Conservation (phyloP, 1,139 yeast genomes). For the Yamadazyma sp. region DNA sequence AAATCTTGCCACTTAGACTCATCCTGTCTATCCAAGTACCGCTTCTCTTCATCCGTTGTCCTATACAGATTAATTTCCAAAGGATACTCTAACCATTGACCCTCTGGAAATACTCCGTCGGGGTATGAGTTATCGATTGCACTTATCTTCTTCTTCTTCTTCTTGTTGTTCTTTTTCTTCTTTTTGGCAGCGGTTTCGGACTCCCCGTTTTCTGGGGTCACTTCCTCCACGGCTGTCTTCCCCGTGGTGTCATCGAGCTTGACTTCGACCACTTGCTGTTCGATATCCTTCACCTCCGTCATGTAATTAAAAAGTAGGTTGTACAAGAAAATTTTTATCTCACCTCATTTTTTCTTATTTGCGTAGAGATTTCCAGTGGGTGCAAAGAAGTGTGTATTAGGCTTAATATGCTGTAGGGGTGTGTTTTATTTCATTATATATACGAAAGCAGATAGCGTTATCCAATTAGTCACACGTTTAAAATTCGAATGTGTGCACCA, state of each 20-base stretch:
- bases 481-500: too few species aligned
- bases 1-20: slow-evolving; percentile 77
- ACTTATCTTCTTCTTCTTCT: slow-evolving; percentile 45
- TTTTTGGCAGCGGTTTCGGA: slow-evolving; percentile 4
- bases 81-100: slow-evolving; percentile 77
- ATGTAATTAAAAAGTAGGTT: not conserved
- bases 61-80: slow-evolving; percentile 74
- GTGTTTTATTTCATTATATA: too few species aligned
- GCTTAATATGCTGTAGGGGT: too few species aligned
- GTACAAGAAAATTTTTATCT: slow-evolving; percentile 3
- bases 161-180: slow-evolving; percentile 45
- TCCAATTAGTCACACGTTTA: too few species aligned
- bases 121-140: slow-evolving; percentile 71
- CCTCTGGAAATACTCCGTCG: slow-evolving; percentile 79
- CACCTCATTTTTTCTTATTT: not conserved
- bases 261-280: slow-evolving; percentile 15
- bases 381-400: too few species aligned
- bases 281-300: slow-evolving; percentile 13
- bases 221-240: slow-evolving; percentile 4
- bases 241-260: slow-evolving; percentile 8
- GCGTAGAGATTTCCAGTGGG: not conserved
- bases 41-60: slow-evolving; percentile 81
- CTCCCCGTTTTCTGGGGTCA: slow-evolving; percentile 4
- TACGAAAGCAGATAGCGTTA: too few species aligned
- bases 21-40: slow-evolving; percentile 72